phyloP scores from a whole-genome alignment of 495 filamentous ascomycete species.

The Hypoxylon fragiforme region DNA sequence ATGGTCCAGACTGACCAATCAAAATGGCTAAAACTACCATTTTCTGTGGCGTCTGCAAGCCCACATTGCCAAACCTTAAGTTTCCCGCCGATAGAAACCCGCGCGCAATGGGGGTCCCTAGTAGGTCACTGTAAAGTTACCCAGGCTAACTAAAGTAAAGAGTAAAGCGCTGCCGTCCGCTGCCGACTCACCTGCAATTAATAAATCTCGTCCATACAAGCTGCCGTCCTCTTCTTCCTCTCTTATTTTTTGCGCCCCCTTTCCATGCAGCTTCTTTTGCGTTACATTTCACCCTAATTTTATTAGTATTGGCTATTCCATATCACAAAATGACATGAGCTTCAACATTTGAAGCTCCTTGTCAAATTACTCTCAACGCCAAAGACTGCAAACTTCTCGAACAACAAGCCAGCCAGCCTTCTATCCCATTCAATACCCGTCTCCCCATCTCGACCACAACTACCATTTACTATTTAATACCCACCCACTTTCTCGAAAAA shows the following conservation, averaged over 20 bases:
- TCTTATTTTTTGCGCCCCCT: slow-evolving; percentile 34
- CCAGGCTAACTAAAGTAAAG: background rate
- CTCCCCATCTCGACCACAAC: slow-evolving; percentile 12
- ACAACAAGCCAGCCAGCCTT: slow-evolving; percentile 16
- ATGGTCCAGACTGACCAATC: slow-evolving; percentile 5
- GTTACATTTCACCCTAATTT: slow-evolving; percentile 19
- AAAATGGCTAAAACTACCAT: slow-evolving; percentile 6
- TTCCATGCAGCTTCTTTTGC: slow-evolving; percentile 22
- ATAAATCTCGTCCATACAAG: slow-evolving; percentile 25
- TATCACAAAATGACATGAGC: slow-evolving; percentile 39
- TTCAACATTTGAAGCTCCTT: slow-evolving; percentile 35
- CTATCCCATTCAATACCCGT: background rate
- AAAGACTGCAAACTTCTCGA: slow-evolving; percentile 16
- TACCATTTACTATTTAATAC: slow-evolving; percentile 6
- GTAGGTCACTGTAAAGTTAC: background rate
- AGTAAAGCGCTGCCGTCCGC: background rate
- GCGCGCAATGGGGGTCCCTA: slow-evolving; percentile 29
- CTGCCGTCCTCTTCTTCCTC: slow-evolving; percentile 7
- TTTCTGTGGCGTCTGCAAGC: slow-evolving; percentile 8
- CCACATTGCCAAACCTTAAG: slow-evolving; percentile 15
- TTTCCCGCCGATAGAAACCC: slow-evolving; percentile 30
- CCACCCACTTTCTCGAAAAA: background rate
- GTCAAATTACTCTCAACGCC: slow-evolving; percentile 20
- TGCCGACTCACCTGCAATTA: slow-evolving; percentile 7
- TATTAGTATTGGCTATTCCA: slow-evolving; percentile 15